A percentile compares a stretch with the other conserved stretches of the same genome.
These are phyloP conservation scores for Garcia nutans DNA, from an alignment of 345 rosid species.

Conservation along the genomic window DNA sequence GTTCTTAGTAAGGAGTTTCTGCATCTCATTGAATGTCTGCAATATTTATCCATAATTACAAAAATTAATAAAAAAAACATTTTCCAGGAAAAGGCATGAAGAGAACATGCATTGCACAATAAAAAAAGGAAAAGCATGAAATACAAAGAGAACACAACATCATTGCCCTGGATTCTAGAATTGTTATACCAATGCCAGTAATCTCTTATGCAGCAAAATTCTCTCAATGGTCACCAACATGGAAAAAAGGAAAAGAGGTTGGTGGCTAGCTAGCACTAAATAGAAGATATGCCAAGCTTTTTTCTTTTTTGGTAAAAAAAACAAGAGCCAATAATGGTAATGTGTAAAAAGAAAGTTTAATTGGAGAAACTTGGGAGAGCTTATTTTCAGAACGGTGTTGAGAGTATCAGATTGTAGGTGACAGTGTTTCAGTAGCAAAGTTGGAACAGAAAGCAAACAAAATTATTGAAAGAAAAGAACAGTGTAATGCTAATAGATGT, in stretches of 20 bases:
- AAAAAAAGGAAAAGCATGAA: background rate
- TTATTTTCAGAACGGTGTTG: background rate
- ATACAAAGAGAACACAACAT: background rate
- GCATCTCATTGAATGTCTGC: constrained; percentile 82
- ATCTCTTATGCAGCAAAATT: background rate
- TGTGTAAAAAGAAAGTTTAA: background rate
- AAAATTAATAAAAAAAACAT: background rate
- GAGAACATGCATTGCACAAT: background rate
- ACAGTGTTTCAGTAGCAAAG: background rate
- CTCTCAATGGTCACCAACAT: background rate
- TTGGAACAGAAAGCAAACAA: background rate
- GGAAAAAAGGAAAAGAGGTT: background rate
- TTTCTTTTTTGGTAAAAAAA: no score
- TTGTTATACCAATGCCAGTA: background rate
- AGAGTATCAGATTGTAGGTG: background rate
- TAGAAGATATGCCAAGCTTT: no score
- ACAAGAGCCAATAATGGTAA: background rate
- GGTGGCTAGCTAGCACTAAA: background rate
- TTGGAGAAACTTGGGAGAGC: background rate
- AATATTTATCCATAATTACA: constrained; percentile 21
- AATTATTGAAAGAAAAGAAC: no score
- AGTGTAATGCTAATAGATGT: background rate
- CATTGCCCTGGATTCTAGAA: background rate
- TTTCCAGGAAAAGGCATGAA: no score
- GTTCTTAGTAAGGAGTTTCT: constrained; percentile 69